phyloP scores from a whole-genome alignment of 768 basidiomycete species.

The Boletus subcaerulescens region DNA sequence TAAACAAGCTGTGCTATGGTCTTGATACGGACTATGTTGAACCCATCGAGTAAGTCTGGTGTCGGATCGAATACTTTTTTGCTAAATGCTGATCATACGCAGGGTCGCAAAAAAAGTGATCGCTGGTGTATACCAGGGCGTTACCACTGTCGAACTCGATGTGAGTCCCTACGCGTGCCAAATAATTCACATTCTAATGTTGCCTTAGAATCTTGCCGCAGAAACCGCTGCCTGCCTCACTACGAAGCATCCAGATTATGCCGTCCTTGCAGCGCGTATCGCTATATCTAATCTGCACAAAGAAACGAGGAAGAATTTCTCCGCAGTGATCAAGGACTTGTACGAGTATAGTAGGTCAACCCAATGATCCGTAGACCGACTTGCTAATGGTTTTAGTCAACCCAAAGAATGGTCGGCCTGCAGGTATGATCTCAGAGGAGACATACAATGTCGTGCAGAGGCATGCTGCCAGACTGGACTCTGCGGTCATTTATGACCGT shows the following conservation, averaged over 20 bases:
- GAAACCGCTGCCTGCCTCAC: slow-evolving; percentile 98
- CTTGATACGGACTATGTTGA: slow-evolving; percentile 90
- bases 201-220: slow-evolving; percentile 81
- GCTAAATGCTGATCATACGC: slow-evolving; percentile 6
- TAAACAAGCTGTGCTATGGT: slow-evolving; percentile 93
- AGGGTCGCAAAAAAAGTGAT: slow-evolving; percentile 93
- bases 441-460: slow-evolving; percentile 79
- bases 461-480: slow-evolving; percentile 81
- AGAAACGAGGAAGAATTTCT: slow-evolving; percentile 97
- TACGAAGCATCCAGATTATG: slow-evolving; percentile 97
- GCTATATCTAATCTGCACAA: slow-evolving; percentile 99
- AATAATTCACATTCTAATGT: slow-evolving; percentile 3
- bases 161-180: slow-evolving; percentile 43
- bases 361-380: neutral
- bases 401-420: slow-evolving; percentile 85
- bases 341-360: slow-evolving; percentile 74
- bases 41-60: slow-evolving; percentile 67
- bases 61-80: neutral
- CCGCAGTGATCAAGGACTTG: slow-evolving; percentile 86
- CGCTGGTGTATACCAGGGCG: slow-evolving; percentile 89
- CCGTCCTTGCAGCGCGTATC: slow-evolving; percentile 96
- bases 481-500: slow-evolving; percentile 95
- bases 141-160: slow-evolving; percentile 96
- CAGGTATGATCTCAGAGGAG: slow-evolving; percentile 89
- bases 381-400: slow-evolving; percentile 56